Evolutionary conservation across 345 rosid genomes (phyloP), one percentile per base, ranked within the genome.

Genomic region (Angophora floribunda): DNA sequence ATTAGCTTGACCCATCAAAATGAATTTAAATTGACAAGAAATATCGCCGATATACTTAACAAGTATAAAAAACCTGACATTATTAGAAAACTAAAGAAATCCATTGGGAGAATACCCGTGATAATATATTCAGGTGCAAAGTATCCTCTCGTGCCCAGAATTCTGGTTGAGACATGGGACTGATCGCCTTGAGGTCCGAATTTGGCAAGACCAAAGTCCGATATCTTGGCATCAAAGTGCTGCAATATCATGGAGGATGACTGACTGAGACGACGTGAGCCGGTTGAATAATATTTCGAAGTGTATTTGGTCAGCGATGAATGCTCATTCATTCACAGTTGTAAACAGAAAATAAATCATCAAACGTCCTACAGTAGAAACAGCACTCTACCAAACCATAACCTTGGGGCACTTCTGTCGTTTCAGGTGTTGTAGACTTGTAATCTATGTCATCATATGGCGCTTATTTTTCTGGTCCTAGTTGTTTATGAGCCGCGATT

Each of bases 181-280:
- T 59, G 63, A 78, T 89, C 93, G 63, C 91, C 93, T 41, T 89
- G 86, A 5, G 94, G 95, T 55, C 95, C 95, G 50, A 88, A 90
- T 90, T 89, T 93, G 16, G 96, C 94, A 85, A 94, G 88, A 52
- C 96, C 95, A 84, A 92, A 94, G 51, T 94, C 93, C 28, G 95
- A 91, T 51, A 92, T 92, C 86, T 91, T 93, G 30, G 94, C 91
- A 80, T 90, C 91, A 87, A 91, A 92, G 53, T 93, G 92, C 94
- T 93, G 93, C 90, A 89, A 89, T 53, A 8, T 36, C 47, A 70
- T 78, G 49, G 28, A 85, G 61, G 85, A 86, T 70, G 79, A 87
- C 88, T 59, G 87, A 51, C 13, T 79, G 75, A 59, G 17, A 86
- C 1, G 26, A 55, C 11, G 52, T 21, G 53, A 7, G 59, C 78